Percentiles rank a stretch among this genome's conserved stretches.
Evolutionary conservation across 352 stramenopile genomes (phyloP).

Genomic region (Pythium biforme): DNA sequence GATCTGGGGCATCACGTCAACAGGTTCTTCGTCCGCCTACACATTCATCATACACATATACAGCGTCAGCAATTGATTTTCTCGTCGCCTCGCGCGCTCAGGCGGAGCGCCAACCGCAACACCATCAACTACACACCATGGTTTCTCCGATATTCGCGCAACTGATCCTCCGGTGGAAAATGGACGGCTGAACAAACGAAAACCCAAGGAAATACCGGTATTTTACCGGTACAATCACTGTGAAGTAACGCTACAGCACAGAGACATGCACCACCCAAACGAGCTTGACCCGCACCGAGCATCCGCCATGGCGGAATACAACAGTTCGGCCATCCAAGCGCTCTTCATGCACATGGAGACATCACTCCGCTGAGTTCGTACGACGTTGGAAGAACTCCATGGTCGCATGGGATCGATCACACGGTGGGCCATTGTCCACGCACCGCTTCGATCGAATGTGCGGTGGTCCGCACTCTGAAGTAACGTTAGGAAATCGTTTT

Average conservation of each 20-base stretch:
- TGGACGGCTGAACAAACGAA: constrained; percentile 42
- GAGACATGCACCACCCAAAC: constrained; percentile 27
- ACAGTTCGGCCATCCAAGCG: neutral
- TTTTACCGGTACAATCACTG: constrained; percentile 15
- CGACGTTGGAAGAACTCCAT: neutral
- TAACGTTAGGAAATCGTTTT: constrained; percentile 8
- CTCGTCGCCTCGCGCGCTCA: neutral
- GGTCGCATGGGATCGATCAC: neutral
- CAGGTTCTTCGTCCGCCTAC: constrained; percentile 85
- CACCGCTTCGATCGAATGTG: neutral
- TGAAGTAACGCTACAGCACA: constrained; percentile 29
- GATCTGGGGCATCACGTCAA: constrained; percentile 93
- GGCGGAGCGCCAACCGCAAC: too few species aligned
- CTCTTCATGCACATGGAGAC: too few species aligned
- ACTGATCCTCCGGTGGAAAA: constrained; percentile 35
- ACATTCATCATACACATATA: constrained; percentile 8
- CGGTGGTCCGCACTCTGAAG: constrained; percentile 20
- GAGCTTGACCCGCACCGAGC: neutral
- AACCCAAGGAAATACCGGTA: constrained; percentile 30
- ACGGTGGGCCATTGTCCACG: neutral
- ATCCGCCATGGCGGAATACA: neutral
- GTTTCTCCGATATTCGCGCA: constrained; percentile 26
- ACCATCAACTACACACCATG: constrained; percentile 24
- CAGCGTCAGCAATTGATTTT: neutral
- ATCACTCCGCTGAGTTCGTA: too few species aligned